Base-by-base conservation (phyloP, 164 flowering plant genomes). In the Piper betle region DNA sequence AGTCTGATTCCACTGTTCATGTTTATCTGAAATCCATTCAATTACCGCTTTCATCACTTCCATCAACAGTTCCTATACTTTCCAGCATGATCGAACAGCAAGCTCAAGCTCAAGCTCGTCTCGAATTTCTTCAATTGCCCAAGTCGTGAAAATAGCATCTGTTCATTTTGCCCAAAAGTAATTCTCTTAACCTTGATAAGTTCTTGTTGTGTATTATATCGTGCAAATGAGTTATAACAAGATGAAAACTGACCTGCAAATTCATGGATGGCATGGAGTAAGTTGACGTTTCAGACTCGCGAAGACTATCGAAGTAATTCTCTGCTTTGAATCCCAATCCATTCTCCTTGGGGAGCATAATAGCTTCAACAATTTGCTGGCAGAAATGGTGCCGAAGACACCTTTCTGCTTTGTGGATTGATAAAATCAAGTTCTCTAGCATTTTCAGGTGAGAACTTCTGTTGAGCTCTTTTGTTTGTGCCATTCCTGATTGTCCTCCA, bases 111-210 rank as follows among this genome's bases (percentile, higher is more conserved):
- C n/a, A n/a, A n/a, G n/a, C n/a, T n/a, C 70, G 74, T 78, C 41
- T 71, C 71, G 65, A 78, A 66, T 68, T 72, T 69, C 48, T 81
- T 74, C 54, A 86, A 37, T 67, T 76, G 68, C 62, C 82, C 75
- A 66, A 84, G 64, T 68, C 79, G 81, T 48, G 73, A 43, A 73
- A 77, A 86, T 62, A 86, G 54, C 56, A 69, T 80, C 92, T 86
- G 79, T 62, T 59, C n/a, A 63, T 63, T 59, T 53, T 39, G 59
- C 18, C 37, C 42, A 54, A 52, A 53, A 68, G 52, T 39, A 50
- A 6, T 56, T 64, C 38, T 52, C 19, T 58, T 42, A 63, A n/a
- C n/a, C n/a, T n/a, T n/a, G n/a, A n/a, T n/a, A n/a, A n/a, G n/a
- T n/a, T n/a, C n/a, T n/a, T n/a, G n/a, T n/a, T n/a, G n/a, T n/a